Conservation (phyloP, 495 filamentous ascomycete species). For the Penicillium manginii region DNA sequence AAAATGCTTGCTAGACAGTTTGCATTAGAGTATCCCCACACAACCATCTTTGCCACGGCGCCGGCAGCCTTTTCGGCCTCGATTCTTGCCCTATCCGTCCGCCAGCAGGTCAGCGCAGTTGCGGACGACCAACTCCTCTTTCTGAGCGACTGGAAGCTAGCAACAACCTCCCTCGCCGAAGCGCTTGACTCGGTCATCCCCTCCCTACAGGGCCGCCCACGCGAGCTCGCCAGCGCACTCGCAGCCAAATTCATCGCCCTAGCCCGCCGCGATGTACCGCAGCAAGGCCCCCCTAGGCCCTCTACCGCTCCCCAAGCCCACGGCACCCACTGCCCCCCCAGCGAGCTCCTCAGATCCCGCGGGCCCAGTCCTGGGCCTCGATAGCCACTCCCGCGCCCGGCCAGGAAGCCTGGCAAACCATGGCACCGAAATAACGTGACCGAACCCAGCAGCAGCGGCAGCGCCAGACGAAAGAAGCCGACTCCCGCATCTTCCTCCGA, state of each 20-base stretch:
- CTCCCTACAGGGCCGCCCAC: conserved; percentile 1
- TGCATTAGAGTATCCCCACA: too few species aligned
- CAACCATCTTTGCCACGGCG: conserved; percentile 1
- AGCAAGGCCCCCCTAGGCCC: not conserved
- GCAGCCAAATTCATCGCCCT: not conserved
- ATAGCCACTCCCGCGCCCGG: not conserved
- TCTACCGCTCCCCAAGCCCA: not conserved
- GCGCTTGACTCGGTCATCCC: not conserved
- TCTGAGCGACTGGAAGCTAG: conserved; percentile 3
- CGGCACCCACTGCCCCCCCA: not conserved
- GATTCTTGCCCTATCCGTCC: not conserved
- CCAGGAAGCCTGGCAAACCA: not conserved
- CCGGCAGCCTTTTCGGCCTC: not conserved
- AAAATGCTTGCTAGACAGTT: too few species aligned
- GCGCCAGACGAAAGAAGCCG: not conserved
- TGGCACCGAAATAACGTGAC: not conserved
- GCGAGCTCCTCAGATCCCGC: not conserved
- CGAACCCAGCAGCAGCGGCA: not conserved
- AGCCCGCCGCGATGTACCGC: not conserved
- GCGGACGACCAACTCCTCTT: conserved; percentile 7
- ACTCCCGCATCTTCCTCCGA: not conserved
- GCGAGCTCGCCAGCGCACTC: not conserved
- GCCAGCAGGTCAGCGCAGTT: conserved; percentile 5
- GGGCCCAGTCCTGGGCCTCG: not conserved
- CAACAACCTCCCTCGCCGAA: conserved; percentile 2